Base-by-base conservation (phyloP, 768 basidiomycete genomes). In the Cystobasidium ongulense region DNA sequence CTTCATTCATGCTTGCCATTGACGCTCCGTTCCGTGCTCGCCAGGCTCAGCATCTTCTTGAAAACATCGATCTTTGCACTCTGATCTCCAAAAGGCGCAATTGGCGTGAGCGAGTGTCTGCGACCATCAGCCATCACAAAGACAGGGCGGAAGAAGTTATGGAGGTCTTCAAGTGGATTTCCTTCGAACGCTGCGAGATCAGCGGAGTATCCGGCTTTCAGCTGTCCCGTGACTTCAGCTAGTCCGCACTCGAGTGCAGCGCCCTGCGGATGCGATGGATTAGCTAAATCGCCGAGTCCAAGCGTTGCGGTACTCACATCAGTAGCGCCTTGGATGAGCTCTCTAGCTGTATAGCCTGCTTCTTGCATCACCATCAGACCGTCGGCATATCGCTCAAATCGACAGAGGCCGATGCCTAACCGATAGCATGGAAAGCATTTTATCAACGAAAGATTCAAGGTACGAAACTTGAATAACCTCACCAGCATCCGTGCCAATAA, bases 161-260 rank as follows among this genome's bases (percentile, higher is more conserved):
- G 35, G 3, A 64, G 8, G 23, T 64, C 63, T 11, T 64, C 36
- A 4, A 64, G 38, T 5, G 63, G 63, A 23, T 64, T 64, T 36
- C 63, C 63, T 64, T 64, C 25, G 63, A 64, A 64, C 3, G 63
- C 63, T 13, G 41, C 63, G 35, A 64, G 63, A 27, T 64, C 63
- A 2, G 63, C 63, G 11, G 63, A 29, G 27, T 7, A 41, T 4
- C 63, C 63, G 23, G 63, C 10, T 15, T 46, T 21, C 25, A 64
- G 35, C 27, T 38, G 35, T 1, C 63, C 63, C 11, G 63, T 64
- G 13, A 46, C 36, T 31, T 29, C 41, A 27, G 35, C 36, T 36
- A 64, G 27, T 23, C 63, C 63, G 27, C 63, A 64, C n/a, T 38
- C 63, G 2, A 11, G 3, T 38, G 63, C 63, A 17, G 63, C 63